Evolutionary conservation across 139 green algal genomes (phyloP).

Genomic region (Desmodesmus armatus): DNA sequence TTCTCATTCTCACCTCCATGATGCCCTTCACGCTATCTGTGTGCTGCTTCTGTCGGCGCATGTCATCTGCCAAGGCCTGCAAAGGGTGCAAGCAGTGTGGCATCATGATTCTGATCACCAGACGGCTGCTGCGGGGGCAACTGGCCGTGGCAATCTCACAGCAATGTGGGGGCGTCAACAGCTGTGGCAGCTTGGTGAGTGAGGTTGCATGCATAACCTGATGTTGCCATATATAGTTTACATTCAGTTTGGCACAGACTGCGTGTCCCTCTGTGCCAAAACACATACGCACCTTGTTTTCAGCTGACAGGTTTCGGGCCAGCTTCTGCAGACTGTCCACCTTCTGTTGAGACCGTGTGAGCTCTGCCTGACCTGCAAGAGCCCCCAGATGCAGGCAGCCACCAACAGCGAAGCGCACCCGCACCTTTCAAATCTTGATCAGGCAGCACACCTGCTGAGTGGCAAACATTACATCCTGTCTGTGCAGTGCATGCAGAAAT

Average conservation of each 20-base stretch:
- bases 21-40: no score
- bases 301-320: neutral
- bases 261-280: neutral
- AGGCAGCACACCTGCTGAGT: neutral
- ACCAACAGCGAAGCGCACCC: neutral
- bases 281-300: slow-evolving; percentile 19
- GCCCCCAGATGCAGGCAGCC: neutral
- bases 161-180: neutral
- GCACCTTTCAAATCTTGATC: neutral
- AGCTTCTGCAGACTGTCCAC: slow-evolving; percentile 9
- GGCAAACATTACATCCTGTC: neutral
- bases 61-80: no score
- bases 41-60: no score
- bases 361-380: neutral
- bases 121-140: no score
- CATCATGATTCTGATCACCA: no score
- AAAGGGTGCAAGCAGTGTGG: no score
- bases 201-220: neutral
- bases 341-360: neutral
- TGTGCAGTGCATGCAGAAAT: neutral
- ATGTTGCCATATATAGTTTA: neutral
- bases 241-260: neutral
- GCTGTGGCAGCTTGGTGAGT: neutral
- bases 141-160: neutral
- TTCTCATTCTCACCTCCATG: no score